Percentiles rank a stretch among this genome's conserved stretches.
These are phyloP conservation scores for Boechera retrofracta DNA, from an alignment of 345 rosid species.

Conservation along the genomic window DNA sequence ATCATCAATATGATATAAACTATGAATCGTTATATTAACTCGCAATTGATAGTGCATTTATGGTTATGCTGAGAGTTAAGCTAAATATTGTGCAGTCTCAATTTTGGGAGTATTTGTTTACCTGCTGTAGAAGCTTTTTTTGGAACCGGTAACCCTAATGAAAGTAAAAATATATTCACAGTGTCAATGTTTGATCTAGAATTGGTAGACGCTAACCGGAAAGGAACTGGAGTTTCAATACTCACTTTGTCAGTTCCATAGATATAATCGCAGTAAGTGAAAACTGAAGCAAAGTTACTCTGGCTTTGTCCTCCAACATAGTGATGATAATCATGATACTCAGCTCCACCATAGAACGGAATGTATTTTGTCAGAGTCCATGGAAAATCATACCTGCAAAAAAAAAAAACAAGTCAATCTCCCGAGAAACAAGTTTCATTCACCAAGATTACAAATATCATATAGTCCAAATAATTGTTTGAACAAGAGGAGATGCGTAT, in stretches of 20 bases:
- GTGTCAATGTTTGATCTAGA: slow-evolving; percentile 21
- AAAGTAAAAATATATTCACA: slow-evolving; percentile 25
- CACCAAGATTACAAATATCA: slow-evolving; percentile 4
- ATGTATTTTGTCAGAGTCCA: slow-evolving; percentile 73
- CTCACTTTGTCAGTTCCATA: slow-evolving; percentile 89
- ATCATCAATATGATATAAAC: not conserved
- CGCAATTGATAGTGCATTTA: not conserved
- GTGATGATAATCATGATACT: slow-evolving; percentile 89
- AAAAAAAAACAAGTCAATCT: not conserved
- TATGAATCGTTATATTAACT: not conserved
- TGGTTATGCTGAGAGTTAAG: not conserved
- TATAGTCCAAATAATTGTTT: not conserved
- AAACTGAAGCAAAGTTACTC: slow-evolving; percentile 86
- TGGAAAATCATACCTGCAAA: slow-evolving; percentile 71
- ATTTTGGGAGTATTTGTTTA: slow-evolving; percentile 36
- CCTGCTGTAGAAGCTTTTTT: slow-evolving; percentile 78
- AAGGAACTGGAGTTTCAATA: slow-evolving; percentile 11
- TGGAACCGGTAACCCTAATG: slow-evolving; percentile 87
- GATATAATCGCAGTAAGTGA: slow-evolving; percentile 83
- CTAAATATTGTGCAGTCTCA: not conserved
- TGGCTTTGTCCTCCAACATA: slow-evolving; percentile 92
- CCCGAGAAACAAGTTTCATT: not conserved
- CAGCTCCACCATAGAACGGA: slow-evolving; percentile 92
- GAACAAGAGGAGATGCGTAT: not conserved
- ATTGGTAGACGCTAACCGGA: not conserved